Percentiles rank a stretch among this genome's conserved stretches.
Conservation (phyloP, 2,329 filamentous ascomycete species). For the Fusarium citri region DNA sequence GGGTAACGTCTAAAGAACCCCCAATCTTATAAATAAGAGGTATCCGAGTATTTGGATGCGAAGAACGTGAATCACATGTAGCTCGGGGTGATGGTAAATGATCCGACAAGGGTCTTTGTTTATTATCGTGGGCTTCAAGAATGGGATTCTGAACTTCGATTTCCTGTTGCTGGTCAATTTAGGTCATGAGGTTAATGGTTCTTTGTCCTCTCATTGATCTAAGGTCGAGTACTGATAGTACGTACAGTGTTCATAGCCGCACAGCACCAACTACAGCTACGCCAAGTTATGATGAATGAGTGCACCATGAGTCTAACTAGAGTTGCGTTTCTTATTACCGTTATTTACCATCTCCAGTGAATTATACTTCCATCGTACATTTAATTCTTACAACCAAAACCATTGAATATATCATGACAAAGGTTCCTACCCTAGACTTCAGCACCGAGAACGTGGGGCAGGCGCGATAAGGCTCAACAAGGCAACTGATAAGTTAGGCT, state of each 20-base stretch:
- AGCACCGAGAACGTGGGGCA: not conserved
- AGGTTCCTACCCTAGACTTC: constrained; percentile 6
- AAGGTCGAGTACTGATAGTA: no score
- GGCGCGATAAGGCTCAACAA: constrained; percentile 16
- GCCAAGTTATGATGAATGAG: not conserved
- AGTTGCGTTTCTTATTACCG: not conserved
- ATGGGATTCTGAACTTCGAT: not conserved
- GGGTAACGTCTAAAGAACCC: not conserved
- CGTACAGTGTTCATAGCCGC: no score
- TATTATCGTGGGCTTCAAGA: not conserved
- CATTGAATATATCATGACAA: not conserved
- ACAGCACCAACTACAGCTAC: not conserved
- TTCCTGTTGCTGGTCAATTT: not conserved
- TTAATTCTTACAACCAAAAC: not conserved
- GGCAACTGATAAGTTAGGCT: constrained; percentile 11
- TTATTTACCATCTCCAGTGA: not conserved
- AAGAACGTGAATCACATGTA: constrained; percentile 12
- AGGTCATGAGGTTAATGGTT: not conserved
- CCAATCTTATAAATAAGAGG: not conserved
- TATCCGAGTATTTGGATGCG: not conserved
- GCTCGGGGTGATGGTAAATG: constrained; percentile 25
- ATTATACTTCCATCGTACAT: not conserved
- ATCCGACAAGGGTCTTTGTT: constrained; percentile 14
- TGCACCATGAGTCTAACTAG: no score
- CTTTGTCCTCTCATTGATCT: not conserved